phyloP scores from a whole-genome alignment of 371 early-diverging fungal genomes.

The Polyrhizophydium stewartii region DNA sequence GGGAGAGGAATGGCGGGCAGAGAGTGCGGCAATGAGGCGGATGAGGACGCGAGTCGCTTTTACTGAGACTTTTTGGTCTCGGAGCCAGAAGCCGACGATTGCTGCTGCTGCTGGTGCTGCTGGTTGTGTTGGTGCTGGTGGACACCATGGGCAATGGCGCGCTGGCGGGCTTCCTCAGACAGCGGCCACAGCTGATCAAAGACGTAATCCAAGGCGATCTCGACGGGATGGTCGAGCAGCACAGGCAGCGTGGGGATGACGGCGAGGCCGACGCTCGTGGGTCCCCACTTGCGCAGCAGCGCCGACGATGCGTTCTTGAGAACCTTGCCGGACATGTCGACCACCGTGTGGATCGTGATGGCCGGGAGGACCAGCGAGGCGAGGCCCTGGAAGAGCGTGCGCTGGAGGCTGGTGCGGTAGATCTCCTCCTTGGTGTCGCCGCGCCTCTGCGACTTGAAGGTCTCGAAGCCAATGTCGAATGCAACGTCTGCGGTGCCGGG shows the following conservation, averaged over 20 bases:
- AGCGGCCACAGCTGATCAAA: constrained; percentile 43
- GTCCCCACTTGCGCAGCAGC: constrained; percentile 59
- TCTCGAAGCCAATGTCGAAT: constrained; percentile 62
- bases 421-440: constrained; percentile 42
- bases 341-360: constrained; percentile 68
- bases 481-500: constrained; percentile 10
- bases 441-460: constrained; percentile 58
- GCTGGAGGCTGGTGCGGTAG: constrained; percentile 56
- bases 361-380: constrained; percentile 72
- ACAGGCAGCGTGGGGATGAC: constrained; percentile 67
- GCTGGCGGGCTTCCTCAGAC: background rate
- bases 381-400: constrained; percentile 63
- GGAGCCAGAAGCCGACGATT: background rate
- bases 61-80: background rate
- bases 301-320: constrained; percentile 22
- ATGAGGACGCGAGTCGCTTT: too few relatives aligned
- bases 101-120: background rate
- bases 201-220: constrained; percentile 57
- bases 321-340: constrained; percentile 59
- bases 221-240: constrained; percentile 72
- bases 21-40: too few relatives aligned
- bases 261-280: constrained; percentile 62
- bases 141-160: background rate
- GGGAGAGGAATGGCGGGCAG: too few relatives aligned
- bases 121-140: constrained; percentile 1